Evolutionary conservation across 768 basidiomycete species (phyloP).

Genomic region (Kwoniella shandongensis): DNA sequence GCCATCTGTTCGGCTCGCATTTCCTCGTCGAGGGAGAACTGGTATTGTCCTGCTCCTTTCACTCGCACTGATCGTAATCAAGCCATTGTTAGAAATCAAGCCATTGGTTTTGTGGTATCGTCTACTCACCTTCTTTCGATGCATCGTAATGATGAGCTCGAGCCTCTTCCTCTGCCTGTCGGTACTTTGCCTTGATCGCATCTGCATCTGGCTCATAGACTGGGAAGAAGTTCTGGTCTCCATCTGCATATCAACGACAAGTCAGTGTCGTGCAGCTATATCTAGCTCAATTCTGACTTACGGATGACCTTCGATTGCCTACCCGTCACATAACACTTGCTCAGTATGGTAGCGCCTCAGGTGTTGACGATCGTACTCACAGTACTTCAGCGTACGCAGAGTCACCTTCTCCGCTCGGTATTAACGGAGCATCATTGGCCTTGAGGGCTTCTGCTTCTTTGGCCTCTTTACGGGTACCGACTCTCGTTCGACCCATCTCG

Average conservation of each 20-base stretch:
- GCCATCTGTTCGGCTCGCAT: slow-evolving; percentile 77
- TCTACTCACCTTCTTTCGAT: slow-evolving; percentile 60
- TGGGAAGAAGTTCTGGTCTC: slow-evolving; percentile 75
- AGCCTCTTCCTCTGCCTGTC: slow-evolving; percentile 68
- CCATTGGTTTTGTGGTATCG: too few relatives aligned
- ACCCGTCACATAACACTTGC: background rate
- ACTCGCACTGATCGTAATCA: slow-evolving; percentile 72
- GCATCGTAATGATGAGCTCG: slow-evolving; percentile 84
- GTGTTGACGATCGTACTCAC: too few relatives aligned
- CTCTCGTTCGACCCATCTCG: slow-evolving; percentile 49
- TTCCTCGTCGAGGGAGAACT: slow-evolving; percentile 84
- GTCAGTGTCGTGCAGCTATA: slow-evolving; percentile 5
- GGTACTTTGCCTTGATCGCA: slow-evolving; percentile 51
- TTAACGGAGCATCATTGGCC: background rate
- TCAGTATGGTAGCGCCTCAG: too few relatives aligned
- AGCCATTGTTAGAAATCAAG: too few relatives aligned
- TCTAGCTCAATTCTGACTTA: slow-evolving; percentile 11
- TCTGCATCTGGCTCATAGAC: slow-evolving; percentile 82
- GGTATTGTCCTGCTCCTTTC: slow-evolving; percentile 87
- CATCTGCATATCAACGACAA: slow-evolving; percentile 57
- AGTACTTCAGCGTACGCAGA: slow-evolving; percentile 50
- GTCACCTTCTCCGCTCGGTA: slow-evolving; percentile 4
- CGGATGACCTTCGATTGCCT: slow-evolving; percentile 52
- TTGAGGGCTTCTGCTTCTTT: slow-evolving; percentile 31
- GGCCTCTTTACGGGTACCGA: slow-evolving; percentile 46